Conservation (phyloP, 2,329 filamentous ascomycete species). For the Lizonia empirigonia region DNA sequence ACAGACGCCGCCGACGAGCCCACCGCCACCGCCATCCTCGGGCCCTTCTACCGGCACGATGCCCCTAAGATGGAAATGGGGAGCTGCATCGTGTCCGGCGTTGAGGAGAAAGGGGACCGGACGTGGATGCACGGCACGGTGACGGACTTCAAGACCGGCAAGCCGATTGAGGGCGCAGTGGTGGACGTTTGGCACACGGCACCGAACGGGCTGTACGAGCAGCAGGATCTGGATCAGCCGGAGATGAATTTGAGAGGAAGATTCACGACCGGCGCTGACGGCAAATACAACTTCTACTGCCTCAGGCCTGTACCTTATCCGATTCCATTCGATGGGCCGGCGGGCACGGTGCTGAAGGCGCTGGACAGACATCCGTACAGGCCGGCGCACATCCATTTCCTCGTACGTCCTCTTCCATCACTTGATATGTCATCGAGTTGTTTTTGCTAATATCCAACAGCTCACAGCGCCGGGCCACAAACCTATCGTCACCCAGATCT, state of each 20-base stretch:
- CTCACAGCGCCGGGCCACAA: conserved; percentile 65
- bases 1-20: conserved; percentile 57
- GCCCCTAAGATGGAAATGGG: conserved; percentile 74
- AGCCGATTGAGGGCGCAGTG: conserved; percentile 67
- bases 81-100: conserved; percentile 64
- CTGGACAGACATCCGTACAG: conserved; percentile 66
- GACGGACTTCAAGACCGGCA: conserved; percentile 63
- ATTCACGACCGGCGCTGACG: conserved; percentile 69
- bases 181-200: conserved; percentile 83
- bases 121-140: conserved; percentile 70
- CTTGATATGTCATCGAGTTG: neutral
- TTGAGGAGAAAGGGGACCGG: conserved; percentile 55
- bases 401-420: conserved; percentile 49
- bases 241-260: conserved; percentile 77
- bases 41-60: conserved; percentile 81
- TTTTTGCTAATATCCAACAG: conserved; percentile 34
- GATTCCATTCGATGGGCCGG: conserved; percentile 63
- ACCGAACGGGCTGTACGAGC: conserved; percentile 71
- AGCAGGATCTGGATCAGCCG: conserved; percentile 72
- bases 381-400: conserved; percentile 68
- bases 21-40: conserved; percentile 79
- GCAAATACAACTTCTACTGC: conserved; percentile 61
- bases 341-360: conserved; percentile 62
- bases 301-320: conserved; percentile 56
- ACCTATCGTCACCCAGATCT: conserved; percentile 77